Evolutionary conservation across 441 rosid genomes (phyloP).

Genomic region (Euphorbia schlechtendalii): DNA sequence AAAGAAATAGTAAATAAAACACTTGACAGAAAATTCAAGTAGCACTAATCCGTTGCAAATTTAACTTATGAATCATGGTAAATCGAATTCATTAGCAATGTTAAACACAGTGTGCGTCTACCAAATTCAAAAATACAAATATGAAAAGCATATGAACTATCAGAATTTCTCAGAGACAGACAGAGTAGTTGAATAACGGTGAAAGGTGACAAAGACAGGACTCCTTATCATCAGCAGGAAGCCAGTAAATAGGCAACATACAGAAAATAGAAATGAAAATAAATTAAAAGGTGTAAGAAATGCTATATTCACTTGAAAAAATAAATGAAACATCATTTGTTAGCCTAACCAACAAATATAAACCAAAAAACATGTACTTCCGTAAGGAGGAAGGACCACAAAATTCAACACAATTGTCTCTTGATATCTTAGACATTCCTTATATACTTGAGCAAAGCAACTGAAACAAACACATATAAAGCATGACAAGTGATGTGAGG

Average conservation of each 20-base stretch:
- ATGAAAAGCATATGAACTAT: not conserved
- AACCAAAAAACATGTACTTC: not conserved
- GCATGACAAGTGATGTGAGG: not conserved
- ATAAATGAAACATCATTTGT: no score
- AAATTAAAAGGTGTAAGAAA: not conserved
- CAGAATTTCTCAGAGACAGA: not conserved
- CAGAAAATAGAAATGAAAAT: not conserved
- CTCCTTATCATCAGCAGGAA: not conserved
- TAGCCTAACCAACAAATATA: not conserved
- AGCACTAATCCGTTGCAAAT: not conserved
- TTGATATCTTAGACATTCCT: not conserved
- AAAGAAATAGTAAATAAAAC: slow-evolving; percentile 9
- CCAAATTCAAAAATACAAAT: not conserved
- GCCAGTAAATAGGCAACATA: not conserved
- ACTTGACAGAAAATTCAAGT: slow-evolving; percentile 12
- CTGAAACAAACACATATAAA: not conserved
- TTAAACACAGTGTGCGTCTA: not conserved
- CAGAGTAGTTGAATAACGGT: not conserved
- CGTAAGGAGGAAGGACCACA: no score
- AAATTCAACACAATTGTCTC: not conserved
- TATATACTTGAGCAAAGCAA: not conserved
- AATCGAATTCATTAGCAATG: not conserved
- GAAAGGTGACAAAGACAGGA: not conserved
- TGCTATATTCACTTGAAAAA: not conserved
- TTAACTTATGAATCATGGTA: not conserved